Conservation (phyloP, 164 flowering plant genomes). For the Chloranthus sessilifolius region DNA sequence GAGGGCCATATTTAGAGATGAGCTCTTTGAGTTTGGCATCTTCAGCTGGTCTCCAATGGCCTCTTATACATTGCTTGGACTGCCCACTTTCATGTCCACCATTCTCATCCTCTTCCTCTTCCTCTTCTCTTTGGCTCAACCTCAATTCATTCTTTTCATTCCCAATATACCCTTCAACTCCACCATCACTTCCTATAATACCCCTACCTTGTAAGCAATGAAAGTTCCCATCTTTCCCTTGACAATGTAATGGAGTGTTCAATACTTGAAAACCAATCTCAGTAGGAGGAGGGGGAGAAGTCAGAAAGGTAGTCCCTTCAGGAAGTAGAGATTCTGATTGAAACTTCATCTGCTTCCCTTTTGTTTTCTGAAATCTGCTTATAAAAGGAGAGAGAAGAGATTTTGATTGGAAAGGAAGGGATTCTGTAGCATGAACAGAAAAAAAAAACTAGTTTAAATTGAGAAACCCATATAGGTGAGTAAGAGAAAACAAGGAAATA, state of each 20-base stretch:
- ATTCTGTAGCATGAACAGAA: too few relatives aligned
- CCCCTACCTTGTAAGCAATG: slow-evolving; percentile 7
- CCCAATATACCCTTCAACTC: slow-evolving; percentile 2
- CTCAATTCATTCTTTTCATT: slow-evolving; percentile 7
- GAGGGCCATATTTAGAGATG: slow-evolving; percentile 26
- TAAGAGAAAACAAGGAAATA: too few relatives aligned
- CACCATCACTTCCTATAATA: slow-evolving; percentile 5
- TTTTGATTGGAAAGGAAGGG: slow-evolving; percentile 1
- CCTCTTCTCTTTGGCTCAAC: slow-evolving; percentile 2
- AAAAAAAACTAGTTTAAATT: too few relatives aligned
- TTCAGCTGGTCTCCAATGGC: slow-evolving; percentile 32
- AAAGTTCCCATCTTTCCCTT: slow-evolving; percentile 11
- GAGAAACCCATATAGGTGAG: too few relatives aligned
- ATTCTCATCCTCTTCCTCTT: slow-evolving; percentile 3
- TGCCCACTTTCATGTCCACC: slow-evolving; percentile 6
- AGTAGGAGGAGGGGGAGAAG: slow-evolving; percentile 4
- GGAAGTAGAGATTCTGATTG: too few relatives aligned
- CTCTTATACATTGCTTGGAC: slow-evolving; percentile 19
- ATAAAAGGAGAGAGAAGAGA: not conserved
- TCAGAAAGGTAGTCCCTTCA: slow-evolving; percentile 8
- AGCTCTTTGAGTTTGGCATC: slow-evolving; percentile 23
- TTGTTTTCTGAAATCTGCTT: not conserved
- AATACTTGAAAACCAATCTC: slow-evolving; percentile 8
- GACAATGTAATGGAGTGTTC: not conserved
- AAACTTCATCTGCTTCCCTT: slow-evolving; percentile 1